These are phyloP conservation scores for Umbelopsis sp. DNA, from an alignment of 371 early-diverging fungal genomes.

Conservation along the genomic window DNA sequence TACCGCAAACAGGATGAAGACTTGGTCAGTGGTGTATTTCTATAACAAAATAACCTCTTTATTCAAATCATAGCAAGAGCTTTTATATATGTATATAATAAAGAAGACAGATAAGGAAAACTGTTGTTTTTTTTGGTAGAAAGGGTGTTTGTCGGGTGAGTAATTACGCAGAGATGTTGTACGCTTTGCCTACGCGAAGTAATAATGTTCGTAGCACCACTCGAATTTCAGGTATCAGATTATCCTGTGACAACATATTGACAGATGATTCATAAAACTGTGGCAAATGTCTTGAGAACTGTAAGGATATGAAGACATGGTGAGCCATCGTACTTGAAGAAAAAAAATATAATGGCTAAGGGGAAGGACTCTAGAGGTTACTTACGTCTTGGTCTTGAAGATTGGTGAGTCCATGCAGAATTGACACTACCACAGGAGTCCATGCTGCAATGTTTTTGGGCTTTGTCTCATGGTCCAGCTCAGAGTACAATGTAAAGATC, in stretches of 20 bases:
- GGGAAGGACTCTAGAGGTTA: not conserved
- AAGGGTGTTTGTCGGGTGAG: not conserved
- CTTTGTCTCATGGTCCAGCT: slow-evolving; percentile 56
- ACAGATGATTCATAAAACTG: slow-evolving; percentile 52
- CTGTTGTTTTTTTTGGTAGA: not conserved
- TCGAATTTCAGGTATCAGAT: slow-evolving; percentile 48
- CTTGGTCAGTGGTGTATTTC: not conserved
- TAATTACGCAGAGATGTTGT: slow-evolving; percentile 35
- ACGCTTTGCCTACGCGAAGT: slow-evolving; percentile 49
- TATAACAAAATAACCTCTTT: not conserved
- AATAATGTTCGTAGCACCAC: slow-evolving; percentile 48
- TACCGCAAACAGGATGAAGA: slow-evolving; percentile 2
- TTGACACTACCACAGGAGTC: slow-evolving; percentile 58
- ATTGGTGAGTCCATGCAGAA: slow-evolving; percentile 47
- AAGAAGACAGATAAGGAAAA: not conserved
- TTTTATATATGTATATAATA: slow-evolving; percentile 4
- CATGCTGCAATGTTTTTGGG: slow-evolving; percentile 58
- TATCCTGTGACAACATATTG: slow-evolving; percentile 52
- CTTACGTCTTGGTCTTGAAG: slow-evolving; percentile 58
- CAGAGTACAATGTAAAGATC: slow-evolving; percentile 51
- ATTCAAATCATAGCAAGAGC: not conserved
- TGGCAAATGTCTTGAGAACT: slow-evolving; percentile 52
- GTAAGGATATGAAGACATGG: not conserved
- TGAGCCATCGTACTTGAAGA: too few relatives aligned
- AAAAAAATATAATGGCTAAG: too few relatives aligned